Evolutionary conservation across 2,329 filamentous ascomycete genomes (phyloP).

Genomic region (Diaporthe citri): DNA sequence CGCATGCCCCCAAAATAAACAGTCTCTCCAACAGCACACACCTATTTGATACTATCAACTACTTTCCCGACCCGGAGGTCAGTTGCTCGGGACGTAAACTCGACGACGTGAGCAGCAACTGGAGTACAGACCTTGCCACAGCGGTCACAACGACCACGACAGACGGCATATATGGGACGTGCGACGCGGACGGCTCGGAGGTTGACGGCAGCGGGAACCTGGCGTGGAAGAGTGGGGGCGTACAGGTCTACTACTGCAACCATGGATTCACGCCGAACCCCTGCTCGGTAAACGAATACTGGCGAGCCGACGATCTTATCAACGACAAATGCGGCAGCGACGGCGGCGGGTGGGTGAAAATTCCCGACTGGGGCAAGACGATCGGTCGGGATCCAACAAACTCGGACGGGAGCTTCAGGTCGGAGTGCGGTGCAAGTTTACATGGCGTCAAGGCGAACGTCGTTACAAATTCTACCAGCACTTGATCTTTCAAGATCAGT

Average conservation of each 20-base stretch:
- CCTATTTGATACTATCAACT: constrained; percentile 34
- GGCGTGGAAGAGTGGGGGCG: constrained; percentile 38
- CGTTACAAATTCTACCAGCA: constrained; percentile 14
- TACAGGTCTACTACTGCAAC: constrained; percentile 40
- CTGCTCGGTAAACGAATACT: constrained; percentile 40
- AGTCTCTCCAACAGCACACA: constrained; percentile 20
- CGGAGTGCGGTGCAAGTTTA: constrained; percentile 34
- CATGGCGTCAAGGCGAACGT: constrained; percentile 36
- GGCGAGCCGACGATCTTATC: constrained; percentile 40
- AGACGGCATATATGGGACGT: constrained; percentile 36
- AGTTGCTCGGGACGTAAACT: constrained; percentile 36
- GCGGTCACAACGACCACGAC: constrained; percentile 30
- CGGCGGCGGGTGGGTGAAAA: constrained; percentile 38
- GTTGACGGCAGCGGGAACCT: constrained; percentile 37
- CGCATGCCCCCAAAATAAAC: constrained; percentile 6
- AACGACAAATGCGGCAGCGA: constrained; percentile 33
- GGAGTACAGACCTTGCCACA: constrained; percentile 1
- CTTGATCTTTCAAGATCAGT: neutral
- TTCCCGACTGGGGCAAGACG: constrained; percentile 37
- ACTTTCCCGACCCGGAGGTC: constrained; percentile 38
- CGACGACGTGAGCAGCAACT: constrained; percentile 22
- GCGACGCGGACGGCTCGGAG: constrained; percentile 30
- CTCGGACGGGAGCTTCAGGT: constrained; percentile 35
- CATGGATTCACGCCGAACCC: constrained; percentile 32
- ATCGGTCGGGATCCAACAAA: constrained; percentile 40